Evolutionary conservation across 148 eudicot genomes (phyloP), one percentile per base, ranked within the genome.

Genomic region (Fagopyrum tataricum): DNA sequence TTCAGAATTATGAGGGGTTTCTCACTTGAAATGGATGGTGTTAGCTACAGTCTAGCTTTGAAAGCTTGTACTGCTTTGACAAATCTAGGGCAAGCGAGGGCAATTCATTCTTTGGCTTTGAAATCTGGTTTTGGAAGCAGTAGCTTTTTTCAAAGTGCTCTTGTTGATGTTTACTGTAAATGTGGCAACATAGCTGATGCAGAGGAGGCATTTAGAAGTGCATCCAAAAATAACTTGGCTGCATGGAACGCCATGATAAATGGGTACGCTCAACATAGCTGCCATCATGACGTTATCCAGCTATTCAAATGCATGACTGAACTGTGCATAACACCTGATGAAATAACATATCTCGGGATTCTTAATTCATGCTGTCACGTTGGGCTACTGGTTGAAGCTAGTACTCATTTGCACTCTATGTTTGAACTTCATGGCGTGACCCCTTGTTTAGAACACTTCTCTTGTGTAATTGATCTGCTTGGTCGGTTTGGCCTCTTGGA

Each of bases 391-490:
- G 72, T 73, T 6, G 87, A 85, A 82, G 89, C 91, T 39, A 80
- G 77, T 61, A 62, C 9, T 11, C 81, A 85, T 72, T 75, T 87
- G 15, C 55, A 51, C 67, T 78, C 84, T 14, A 87, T 87, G 91
- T 74, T 80, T 70, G 81, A 80, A 73, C 76, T 75, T 74, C 87
- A 84, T 74, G 86, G 78, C 4, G 55, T 85, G 48, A 43, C 67
- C 75, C 89, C 91, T 5, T 85, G 87, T 82, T 74, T 84, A 74
- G 91, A 85, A 73, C 89, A 87, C 82, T 88, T 83, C 73, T 84
- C 91, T 67, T 85, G 84, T 44, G 71, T 88, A 72, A 66, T 85
- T 56, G 87, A 88, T 73, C 72, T 81, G 66, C 77, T 88, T 41
- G 91, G 89, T n/a, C 81, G 86, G 73, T 81, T 84, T 72, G 89